Base-by-base conservation (phyloP, 179 eudicot species). In the Heliamphora pulchella region DNA sequence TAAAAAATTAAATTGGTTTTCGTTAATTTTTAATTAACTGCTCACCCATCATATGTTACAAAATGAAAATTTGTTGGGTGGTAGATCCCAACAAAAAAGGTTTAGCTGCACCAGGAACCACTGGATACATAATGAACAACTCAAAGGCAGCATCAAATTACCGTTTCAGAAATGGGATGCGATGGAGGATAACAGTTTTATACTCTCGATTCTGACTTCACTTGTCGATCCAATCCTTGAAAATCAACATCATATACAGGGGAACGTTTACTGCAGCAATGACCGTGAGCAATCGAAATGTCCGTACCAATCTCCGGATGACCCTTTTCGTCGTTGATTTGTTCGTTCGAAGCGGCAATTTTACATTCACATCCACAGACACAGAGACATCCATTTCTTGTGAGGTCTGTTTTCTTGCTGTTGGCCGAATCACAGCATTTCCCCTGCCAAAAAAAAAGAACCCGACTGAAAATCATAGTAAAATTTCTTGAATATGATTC, bases 161-260 rank as follows among this genome's bases (percentile, higher is more conserved):
- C 31, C 31, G 31, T 31, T 31, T 31, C 31, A 31, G 31, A 31
- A 31, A 31, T 31, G 31, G 31, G 31, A 31, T 31, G 31, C 31
- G 31, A 31, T 31, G 31, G 31, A 31, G 31, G 31, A 31, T 31
- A 31, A 31, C 31, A 31, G 31, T 31, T 31, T 2, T 15, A 43
- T 3, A 13, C 13, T 2, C 55, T 68, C 43, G 20, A 22, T 39
- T 68, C 46, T 66, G 61, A 41, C 63, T 61, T 86, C 83, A 89
- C 80, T 86, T 86, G 67, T 91, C 96, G 68, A 84, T 85, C 99
- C 98, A 94, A 80, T 92, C 98, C 87, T 90, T 92, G 84, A 94
- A 96, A 76, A 96, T 81, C 78, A 96, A 85, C 87, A 94, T 86
- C 88, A 96, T 90, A 77, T 94, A 96, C 13, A 94, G 79, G 41